These are phyloP conservation scores for Cladorrhinum sp. DNA, from an alignment of 2,329 filamentous ascomycete genomes.

Conservation along the genomic window DNA sequence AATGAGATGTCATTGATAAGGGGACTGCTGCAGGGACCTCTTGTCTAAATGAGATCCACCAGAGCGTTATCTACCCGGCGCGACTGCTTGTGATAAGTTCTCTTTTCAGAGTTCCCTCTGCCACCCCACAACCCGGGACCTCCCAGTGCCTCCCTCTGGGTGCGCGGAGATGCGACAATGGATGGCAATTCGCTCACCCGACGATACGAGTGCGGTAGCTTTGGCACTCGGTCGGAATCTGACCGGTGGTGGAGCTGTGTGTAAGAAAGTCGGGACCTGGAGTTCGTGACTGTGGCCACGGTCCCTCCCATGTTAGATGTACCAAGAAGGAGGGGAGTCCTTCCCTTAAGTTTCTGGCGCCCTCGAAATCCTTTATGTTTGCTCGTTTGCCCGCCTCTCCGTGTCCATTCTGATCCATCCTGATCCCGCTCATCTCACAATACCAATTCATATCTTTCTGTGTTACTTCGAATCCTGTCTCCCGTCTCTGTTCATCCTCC, in stretches of 20 bases:
- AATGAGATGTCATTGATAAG: conserved; percentile 22
- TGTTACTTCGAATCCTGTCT: neutral
- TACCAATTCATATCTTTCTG: neutral
- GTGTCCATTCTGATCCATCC: neutral
- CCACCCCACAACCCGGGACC: neutral
- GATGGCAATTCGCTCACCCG: neutral
- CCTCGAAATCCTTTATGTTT: neutral
- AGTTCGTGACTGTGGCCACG: neutral
- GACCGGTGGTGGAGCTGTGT: neutral
- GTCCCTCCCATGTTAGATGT: neutral
- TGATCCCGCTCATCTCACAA: neutral
- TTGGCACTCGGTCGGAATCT: conserved; percentile 5
- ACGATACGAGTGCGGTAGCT: neutral
- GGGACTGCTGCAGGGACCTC: conserved; percentile 1
- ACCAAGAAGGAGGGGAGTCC: neutral
- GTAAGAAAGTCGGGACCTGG: neutral
- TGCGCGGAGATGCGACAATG: conserved; percentile 1
- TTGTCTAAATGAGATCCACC: conserved; percentile 6
- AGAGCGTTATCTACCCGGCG: neutral
- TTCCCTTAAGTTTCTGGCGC: neutral
- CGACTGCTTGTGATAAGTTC: conserved; percentile 4
- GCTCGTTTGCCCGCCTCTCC: neutral
- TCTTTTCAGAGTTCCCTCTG: neutral
- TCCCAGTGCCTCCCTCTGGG: too few relatives aligned
- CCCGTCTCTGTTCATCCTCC: neutral